Base-by-base conservation (phyloP, 257 asterid genomes). In the Henckelia pumila region DNA sequence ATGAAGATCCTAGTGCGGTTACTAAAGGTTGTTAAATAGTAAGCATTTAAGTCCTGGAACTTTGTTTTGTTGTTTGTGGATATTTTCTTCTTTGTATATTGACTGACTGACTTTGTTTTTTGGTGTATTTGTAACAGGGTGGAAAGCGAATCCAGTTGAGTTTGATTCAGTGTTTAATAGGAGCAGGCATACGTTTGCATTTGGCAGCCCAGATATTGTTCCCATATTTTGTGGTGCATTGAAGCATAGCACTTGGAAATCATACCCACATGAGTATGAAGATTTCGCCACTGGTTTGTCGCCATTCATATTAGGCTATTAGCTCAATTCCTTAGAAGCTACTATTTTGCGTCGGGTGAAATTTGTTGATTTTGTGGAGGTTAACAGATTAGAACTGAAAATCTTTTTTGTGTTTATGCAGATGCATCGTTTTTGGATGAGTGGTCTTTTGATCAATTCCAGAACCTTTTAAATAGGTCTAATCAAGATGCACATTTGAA, bases 1-100 rank as follows among this genome's bases (percentile, higher is more conserved):
- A 93, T 77, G 99, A 93, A 79, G 99, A 93, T 81, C 99, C 99
- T 55, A 93, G 97, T 75, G 99, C 99, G 57, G 95, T 93, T 61
- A 93, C 99, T 22, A 90, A 93, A 88, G 99, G 99, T 89, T 24
- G 50, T 64, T 68, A 3, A n/a, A 79, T 56, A 63, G 61, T 22
- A 3, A 60, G 60, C 32, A 2, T 64, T 74, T 71, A 25, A 63
- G 20, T 68, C 20, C 65, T 70, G 68, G 56, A 9, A 40, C 17
- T n/a, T n/a, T n/a, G 8, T 56, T 37, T 6, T 9, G 16, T 61
- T 61, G n/a, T 57, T 21, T 26, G 25, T 20, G 25, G 50, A 25
- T 33, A 13, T 57, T 65, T 35, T 21, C 7, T 14, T 25, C 26
- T 63, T 40, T 59, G 22, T 68, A 49, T 68, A 49, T 63, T 37